A percentile compares a stretch with the other conserved stretches of the same genome.
Evolutionary conservation across 495 filamentous ascomycete genomes (phyloP).

Genomic region (Terfezia boudieri): DNA sequence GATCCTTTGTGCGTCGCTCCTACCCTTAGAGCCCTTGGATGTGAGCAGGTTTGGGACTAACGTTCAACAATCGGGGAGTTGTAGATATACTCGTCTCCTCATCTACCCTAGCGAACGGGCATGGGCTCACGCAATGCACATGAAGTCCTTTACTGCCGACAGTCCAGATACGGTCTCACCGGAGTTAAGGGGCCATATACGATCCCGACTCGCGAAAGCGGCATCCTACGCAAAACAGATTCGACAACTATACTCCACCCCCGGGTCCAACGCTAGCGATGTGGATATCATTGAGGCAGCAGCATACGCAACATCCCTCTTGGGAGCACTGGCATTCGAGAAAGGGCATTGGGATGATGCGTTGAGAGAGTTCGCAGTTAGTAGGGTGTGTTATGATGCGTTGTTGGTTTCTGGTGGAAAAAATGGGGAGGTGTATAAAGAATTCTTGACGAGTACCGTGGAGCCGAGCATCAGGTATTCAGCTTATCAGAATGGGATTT

Average conservation of each 20-base stretch:
- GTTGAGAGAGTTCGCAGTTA: constrained; percentile 47
- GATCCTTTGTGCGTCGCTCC: constrained; percentile 45
- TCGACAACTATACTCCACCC: constrained; percentile 35
- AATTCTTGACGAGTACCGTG: constrained; percentile 61
- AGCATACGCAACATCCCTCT: constrained; percentile 55
- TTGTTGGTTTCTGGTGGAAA: constrained; percentile 27
- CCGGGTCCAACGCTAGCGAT: constrained; percentile 37
- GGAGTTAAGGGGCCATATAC: constrained; percentile 60
- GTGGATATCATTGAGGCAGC: constrained; percentile 64
- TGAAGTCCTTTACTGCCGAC: constrained; percentile 64
- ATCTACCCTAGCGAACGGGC: constrained; percentile 75
- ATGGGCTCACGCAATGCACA: constrained; percentile 90
- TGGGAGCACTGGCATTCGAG: constrained; percentile 58
- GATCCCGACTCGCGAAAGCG: constrained; percentile 67
- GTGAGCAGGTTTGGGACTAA: constrained; percentile 2
- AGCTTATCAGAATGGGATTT: constrained; percentile 70
- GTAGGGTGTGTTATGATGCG: constrained; percentile 61
- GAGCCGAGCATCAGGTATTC: constrained; percentile 89
- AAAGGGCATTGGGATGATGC: constrained; percentile 69
- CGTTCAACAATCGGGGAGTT: constrained; percentile 9
- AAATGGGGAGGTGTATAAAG: constrained; percentile 56
- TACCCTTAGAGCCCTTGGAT: not conserved
- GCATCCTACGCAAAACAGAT: constrained; percentile 45
- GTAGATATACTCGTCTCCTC: constrained; percentile 54
- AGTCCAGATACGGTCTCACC: constrained; percentile 60